These are phyloP conservation scores for Spathaspora arborariae DNA, from an alignment of 805 yeast genomes.

Conservation along the genomic window DNA sequence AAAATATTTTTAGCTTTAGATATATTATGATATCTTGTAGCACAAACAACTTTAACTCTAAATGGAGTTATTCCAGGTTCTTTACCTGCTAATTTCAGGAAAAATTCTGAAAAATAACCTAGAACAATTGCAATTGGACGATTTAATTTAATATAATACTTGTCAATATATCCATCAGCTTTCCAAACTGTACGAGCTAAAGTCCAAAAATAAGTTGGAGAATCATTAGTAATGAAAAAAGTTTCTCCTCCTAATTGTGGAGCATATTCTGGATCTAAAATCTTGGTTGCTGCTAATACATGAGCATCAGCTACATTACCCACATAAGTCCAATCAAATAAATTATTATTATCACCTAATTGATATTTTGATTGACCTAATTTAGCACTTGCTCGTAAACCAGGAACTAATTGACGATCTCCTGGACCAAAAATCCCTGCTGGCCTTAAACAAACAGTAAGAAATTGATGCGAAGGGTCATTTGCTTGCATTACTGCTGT, in stretches of 20 bases:
- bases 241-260: slow-evolving; percentile 72
- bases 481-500: slow-evolving; percentile 73
- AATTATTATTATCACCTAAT: slow-evolving; percentile 87
- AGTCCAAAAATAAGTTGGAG: slow-evolving; percentile 96
- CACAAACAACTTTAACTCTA: slow-evolving; percentile 89
- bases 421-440: slow-evolving; percentile 99
- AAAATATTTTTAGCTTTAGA: slow-evolving; percentile 75
- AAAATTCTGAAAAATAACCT: slow-evolving; percentile 77
- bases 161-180: slow-evolving; percentile 84
- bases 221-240: slow-evolving; percentile 88
- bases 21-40: slow-evolving; percentile 89
- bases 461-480: slow-evolving; percentile 38
- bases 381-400: slow-evolving; percentile 75
- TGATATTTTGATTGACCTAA: slow-evolving; percentile 89
- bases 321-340: slow-evolving; percentile 97
- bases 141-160: slow-evolving; percentile 60
- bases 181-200: slow-evolving; percentile 96
- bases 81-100: slow-evolving; percentile 67
- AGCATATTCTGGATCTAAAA: slow-evolving; percentile 46
- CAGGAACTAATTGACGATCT: slow-evolving; percentile 94
- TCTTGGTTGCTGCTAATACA: slow-evolving; percentile 80
- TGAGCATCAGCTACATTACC: slow-evolving; percentile 98
- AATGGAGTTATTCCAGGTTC: slow-evolving; percentile 96
- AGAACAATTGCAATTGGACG: slow-evolving; percentile 74
- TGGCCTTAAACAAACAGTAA: slow-evolving; percentile 87